Evolutionary conservation across 805 yeast genomes (phyloP).

Genomic region (Myxozyma nipponensis): DNA sequence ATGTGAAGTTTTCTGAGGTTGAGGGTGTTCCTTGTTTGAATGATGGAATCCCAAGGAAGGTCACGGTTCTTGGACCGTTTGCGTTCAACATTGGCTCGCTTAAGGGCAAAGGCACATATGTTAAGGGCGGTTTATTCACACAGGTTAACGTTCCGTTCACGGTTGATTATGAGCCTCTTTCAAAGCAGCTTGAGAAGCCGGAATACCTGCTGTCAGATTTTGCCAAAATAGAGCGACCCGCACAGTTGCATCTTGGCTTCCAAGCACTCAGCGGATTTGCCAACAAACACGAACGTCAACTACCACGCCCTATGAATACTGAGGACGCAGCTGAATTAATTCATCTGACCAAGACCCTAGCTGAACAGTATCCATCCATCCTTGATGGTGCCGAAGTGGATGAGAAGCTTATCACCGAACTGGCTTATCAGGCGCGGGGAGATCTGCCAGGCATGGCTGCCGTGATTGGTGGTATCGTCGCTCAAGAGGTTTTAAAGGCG

Average conservation of each 20-base stretch:
- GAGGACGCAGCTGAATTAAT: conserved; percentile 70
- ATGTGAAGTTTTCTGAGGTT: conserved; percentile 80
- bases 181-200: conserved; percentile 66
- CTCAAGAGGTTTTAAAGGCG: conserved; percentile 94
- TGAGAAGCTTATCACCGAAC: conserved; percentile 61
- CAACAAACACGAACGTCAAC: conserved; percentile 53
- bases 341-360: conserved; percentile 55
- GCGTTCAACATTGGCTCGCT: conserved; percentile 70
- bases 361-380: conserved; percentile 54
- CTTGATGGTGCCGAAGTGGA: conserved; percentile 56
- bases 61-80: conserved; percentile 90
- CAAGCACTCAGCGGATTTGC: conserved; percentile 80
- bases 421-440: conserved; percentile 84
- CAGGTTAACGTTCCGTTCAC: conserved; percentile 82
- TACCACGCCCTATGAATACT: conserved; percentile 73
- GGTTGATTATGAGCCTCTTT: conserved; percentile 59
- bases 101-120: conserved; percentile 58
- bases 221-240: conserved; percentile 91
- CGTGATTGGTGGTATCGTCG: conserved; percentile 87
- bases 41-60: conserved; percentile 66
- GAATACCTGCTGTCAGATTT: conserved; percentile 79
- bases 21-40: conserved; percentile 73
- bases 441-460: conserved; percentile 88
- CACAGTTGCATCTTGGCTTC: conserved; percentile 86
- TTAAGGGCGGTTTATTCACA: conserved; percentile 83